Evolutionary conservation across 2,329 filamentous ascomycete genomes (phyloP).

Genomic region (Endothia cerciana): DNA sequence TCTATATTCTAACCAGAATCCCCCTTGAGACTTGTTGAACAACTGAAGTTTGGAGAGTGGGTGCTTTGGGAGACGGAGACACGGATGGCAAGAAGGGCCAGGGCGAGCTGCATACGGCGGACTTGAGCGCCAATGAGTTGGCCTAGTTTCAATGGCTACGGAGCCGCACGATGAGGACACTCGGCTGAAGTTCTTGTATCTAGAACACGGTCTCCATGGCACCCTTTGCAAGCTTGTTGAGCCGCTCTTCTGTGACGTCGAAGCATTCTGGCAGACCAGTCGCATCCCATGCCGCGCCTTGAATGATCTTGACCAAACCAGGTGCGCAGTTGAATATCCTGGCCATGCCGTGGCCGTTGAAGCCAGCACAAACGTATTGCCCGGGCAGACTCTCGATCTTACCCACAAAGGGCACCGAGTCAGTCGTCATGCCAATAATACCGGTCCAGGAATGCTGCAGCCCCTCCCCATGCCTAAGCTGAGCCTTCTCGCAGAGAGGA

Average conservation of each 20-base stretch:
- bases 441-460: slow-evolving; percentile 51
- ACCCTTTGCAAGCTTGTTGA: slow-evolving; percentile 12
- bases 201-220: slow-evolving; percentile 22
- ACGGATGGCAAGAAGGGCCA: too few relatives aligned
- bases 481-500: slow-evolving; percentile 33
- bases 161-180: too few relatives aligned
- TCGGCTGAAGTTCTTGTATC: too few relatives aligned
- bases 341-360: slow-evolving; percentile 52
- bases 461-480: slow-evolving; percentile 44
- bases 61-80: too few relatives aligned
- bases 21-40: too few relatives aligned
- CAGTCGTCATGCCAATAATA: slow-evolving; percentile 43
- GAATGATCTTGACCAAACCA: slow-evolving; percentile 46
- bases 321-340: slow-evolving; percentile 51
- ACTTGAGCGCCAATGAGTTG: too few relatives aligned
- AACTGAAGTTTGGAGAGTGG: too few relatives aligned
- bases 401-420: slow-evolving; percentile 52
- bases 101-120: too few relatives aligned
- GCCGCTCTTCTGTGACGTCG: not conserved
- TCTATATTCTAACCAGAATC: too few relatives aligned
- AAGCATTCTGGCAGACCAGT: slow-evolving; percentile 38
- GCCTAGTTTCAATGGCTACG: too few relatives aligned
- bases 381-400: slow-evolving; percentile 44
- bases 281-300: slow-evolving; percentile 42
- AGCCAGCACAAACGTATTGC: slow-evolving; percentile 54